Percentiles rank a stretch among this genome's conserved stretches.
Conservation (phyloP, 148 eudicot genomes). For the Oxyria digyna region DNA sequence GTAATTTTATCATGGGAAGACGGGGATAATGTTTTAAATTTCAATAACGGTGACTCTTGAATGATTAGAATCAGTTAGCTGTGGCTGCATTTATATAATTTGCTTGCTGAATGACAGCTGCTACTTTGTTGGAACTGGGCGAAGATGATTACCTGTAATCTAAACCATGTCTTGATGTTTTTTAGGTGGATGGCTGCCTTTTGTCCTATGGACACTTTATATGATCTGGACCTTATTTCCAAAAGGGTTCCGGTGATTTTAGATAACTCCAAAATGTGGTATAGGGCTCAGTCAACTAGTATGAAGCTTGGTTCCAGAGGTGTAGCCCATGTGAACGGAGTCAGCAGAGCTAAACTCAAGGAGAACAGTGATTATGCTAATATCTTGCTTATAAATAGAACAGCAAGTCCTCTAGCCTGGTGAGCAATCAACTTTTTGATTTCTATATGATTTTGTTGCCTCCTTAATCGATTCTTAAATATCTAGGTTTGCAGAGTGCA, state of each 20-base stretch:
- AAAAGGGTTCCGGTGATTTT: conserved; percentile 65
- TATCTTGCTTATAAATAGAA: conserved; percentile 73
- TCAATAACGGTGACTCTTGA: background rate
- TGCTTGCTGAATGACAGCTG: background rate
- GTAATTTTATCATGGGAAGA: background rate
- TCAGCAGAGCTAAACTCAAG: conserved; percentile 47
- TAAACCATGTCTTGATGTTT: conserved; percentile 16
- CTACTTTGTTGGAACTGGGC: background rate
- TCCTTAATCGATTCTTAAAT: background rate
- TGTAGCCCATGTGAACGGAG: conserved; percentile 61
- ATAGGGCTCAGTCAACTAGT: conserved; percentile 55
- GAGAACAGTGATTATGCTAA: conserved; percentile 44
- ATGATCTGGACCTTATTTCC: conserved; percentile 77
- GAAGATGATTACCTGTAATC: conserved; percentile 7
- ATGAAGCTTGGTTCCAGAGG: conserved; percentile 81
- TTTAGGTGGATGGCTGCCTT: conserved; percentile 72
- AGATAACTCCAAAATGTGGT: conserved; percentile 79
- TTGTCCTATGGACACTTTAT: conserved; percentile 82
- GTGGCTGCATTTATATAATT: background rate
- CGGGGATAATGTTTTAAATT: background rate
- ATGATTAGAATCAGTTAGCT: background rate
- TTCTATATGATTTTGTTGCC: background rate
- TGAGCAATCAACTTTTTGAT: conserved; percentile 13
- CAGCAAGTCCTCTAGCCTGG: conserved; percentile 93
- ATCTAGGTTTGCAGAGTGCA: conserved; percentile 95